Evolutionary conservation across 352 stramenopile species (phyloP).

Genomic region (Phytopythium kandeliae): DNA sequence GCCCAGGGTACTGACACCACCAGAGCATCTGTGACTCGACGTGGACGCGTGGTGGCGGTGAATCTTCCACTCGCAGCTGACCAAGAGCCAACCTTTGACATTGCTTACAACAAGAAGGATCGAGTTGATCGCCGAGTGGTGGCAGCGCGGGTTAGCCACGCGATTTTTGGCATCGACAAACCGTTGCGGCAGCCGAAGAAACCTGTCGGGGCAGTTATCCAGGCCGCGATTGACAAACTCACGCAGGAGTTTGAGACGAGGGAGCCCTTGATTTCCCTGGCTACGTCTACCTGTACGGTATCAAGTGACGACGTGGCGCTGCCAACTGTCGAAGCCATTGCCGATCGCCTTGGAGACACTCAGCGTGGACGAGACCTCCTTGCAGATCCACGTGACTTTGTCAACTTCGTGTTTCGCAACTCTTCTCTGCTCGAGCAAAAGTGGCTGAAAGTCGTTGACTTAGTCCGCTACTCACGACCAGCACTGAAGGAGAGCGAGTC

Average conservation of each 20-base stretch:
- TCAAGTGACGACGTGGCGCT: slow-evolving; percentile 1
- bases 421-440: slow-evolving; percentile 30
- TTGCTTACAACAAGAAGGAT: slow-evolving; percentile 23
- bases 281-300: not conserved
- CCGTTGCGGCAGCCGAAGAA: slow-evolving; percentile 11
- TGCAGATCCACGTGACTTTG: slow-evolving; percentile 35
- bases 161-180: not conserved
- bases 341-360: slow-evolving; percentile 30
- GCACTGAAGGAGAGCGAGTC: not conserved
- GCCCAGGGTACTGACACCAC: slow-evolving; percentile 11
- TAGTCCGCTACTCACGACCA: slow-evolving; percentile 14
- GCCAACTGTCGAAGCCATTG: slow-evolving; percentile 26
- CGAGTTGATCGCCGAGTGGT: not conserved
- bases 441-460: slow-evolving; percentile 48
- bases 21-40: slow-evolving; percentile 5
- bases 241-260: slow-evolving; percentile 15
- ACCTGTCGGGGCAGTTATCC: slow-evolving; percentile 18
- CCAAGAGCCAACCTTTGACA: slow-evolving; percentile 27
- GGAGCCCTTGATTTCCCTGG: not conserved
- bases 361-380: slow-evolving; percentile 28
- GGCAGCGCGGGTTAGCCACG: slow-evolving; percentile 1
- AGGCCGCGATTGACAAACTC: slow-evolving; percentile 25
- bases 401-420: slow-evolving; percentile 62
- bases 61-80: slow-evolving; percentile 14
- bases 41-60: slow-evolving; percentile 21